Base-by-base conservation (phyloP, 345 rosid genomes). In the Salix suchowensis region DNA sequence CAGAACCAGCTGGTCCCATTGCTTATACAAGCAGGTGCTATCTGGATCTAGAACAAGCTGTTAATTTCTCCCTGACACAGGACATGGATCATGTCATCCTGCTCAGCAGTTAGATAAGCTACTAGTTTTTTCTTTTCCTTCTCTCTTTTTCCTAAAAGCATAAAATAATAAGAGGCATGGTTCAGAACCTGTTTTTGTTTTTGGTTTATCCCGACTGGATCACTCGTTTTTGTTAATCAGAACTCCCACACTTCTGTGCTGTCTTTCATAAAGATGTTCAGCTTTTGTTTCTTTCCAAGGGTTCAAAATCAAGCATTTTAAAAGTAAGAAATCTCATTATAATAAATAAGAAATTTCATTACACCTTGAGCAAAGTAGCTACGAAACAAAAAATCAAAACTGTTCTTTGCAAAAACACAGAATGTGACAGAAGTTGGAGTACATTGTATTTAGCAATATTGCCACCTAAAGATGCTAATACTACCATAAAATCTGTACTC, bases 21-120 rank as follows among this genome's bases (percentile, higher is more conserved):
- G 76, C 83, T 76, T 30, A 80, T 80, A 23, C 64, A 80, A 37
- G 83, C 79, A 42, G 76, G 79, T 13, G 83, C 83, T 55, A 24
- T 76, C 4, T 80, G 79, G 83, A 42, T 80, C 65, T 80, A 67
- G 76, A 64, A 46, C 16, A 44, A 1, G 32, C 32, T 10, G 12
- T 40, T 34, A 34, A 34, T 34, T 34, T 48, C 54, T 4, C 14
- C 4, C 42, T 19, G 28, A 4, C 54, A 40, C 44, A 10, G 44
- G 44, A 40, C 44, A 40, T 55, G 62, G 62, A 55, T 55, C 62
- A 21, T 55, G 62, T 55, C 28, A n/a, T 55, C 26, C 62, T 8
- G 28, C 14, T 55, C 13, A 9, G 8, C 23, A n/a, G n/a, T 9
- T 55, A 55, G 28, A n/a, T 55, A 55, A n/a, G 62, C 24, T n/a